phyloP scores from a whole-genome alignment of 768 basidiomycete species.

The Boletus speciosus region DNA sequence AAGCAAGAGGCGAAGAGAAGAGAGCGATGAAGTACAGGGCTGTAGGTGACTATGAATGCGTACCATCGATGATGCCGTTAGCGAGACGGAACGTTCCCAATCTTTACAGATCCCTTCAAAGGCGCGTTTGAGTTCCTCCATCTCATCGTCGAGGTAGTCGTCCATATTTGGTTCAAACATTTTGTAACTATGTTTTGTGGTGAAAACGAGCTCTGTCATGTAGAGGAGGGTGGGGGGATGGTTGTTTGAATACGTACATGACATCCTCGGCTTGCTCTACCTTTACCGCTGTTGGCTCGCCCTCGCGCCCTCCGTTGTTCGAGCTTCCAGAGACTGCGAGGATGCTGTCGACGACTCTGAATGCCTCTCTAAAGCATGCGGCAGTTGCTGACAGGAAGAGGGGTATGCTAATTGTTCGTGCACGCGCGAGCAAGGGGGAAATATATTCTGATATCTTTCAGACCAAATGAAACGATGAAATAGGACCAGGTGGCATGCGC shows the following conservation, averaged over 20 bases:
- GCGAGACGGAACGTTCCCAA: slow-evolving; percentile 64
- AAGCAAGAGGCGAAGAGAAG: not conserved
- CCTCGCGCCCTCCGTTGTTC: not conserved
- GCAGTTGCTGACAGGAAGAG: slow-evolving; percentile 82
- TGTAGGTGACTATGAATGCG: not conserved
- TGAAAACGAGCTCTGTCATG: not conserved
- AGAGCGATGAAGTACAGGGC: not conserved
- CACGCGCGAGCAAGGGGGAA: slow-evolving; percentile 67
- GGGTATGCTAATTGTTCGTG: slow-evolving; percentile 68
- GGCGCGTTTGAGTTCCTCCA: slow-evolving; percentile 70
- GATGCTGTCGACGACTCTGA: slow-evolving; percentile 79
- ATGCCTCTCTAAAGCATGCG: slow-evolving; percentile 85
- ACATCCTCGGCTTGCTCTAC: slow-evolving; percentile 72
- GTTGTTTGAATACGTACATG: slow-evolving; percentile 49
- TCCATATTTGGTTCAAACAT: slow-evolving; percentile 99
- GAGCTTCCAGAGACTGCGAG: slow-evolving; percentile 46
- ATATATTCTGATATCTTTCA: slow-evolving; percentile 84
- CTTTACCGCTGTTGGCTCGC: slow-evolving; percentile 32
- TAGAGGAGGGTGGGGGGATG: not conserved
- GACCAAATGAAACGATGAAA: not conserved
- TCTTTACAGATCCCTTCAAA: slow-evolving; percentile 72
- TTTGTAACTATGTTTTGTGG: slow-evolving; percentile 55
- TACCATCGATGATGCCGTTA: slow-evolving; percentile 35
- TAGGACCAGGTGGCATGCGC: not conserved
- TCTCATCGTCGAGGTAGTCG: slow-evolving; percentile 94